These are phyloP conservation scores for Wickerhamiella alocasiicola DNA, from an alignment of 805 yeast species.

Conservation along the genomic window DNA sequence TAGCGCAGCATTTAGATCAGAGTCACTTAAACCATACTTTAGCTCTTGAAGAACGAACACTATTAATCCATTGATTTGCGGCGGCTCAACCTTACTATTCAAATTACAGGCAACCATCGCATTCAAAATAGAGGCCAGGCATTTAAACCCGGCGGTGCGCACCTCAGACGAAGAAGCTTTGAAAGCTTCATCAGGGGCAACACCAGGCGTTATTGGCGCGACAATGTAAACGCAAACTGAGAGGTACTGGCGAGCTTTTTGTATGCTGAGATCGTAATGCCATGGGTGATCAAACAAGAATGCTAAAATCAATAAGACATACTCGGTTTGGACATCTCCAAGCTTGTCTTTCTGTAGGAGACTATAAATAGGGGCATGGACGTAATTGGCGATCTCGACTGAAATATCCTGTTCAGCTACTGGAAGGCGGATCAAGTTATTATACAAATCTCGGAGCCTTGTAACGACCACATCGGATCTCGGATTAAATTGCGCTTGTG, in stretches of 20 bases:
- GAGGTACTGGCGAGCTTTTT: constrained; percentile 20
- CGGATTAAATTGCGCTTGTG: constrained; percentile 18
- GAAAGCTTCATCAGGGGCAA: constrained; percentile 13
- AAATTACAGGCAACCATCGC: constrained; percentile 15
- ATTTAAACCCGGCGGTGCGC: constrained; percentile 22
- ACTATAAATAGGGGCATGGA: constrained; percentile 48
- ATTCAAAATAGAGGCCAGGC: constrained; percentile 17
- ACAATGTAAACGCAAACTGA: constrained; percentile 21
- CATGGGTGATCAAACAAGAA: constrained; percentile 28
- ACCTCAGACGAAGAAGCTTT: constrained; percentile 17
- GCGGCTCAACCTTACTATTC: constrained; percentile 12
- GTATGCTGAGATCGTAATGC: constrained; percentile 14
- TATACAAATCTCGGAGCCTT: constrained; percentile 1
- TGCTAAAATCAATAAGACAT: constrained; percentile 34
- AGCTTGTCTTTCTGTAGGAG: constrained; percentile 37
- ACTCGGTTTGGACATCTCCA: constrained; percentile 36
- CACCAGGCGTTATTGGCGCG: constrained; percentile 17
- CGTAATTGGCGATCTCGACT: constrained; percentile 39
- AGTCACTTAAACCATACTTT: background rate
- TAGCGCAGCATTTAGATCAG: constrained; percentile 2
- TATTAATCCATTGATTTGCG: constrained; percentile 15
- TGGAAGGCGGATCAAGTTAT: background rate
- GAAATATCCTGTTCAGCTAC: background rate
- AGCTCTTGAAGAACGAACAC: constrained; percentile 2
- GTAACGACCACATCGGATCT: constrained; percentile 23